Evolutionary conservation across 2,329 filamentous ascomycete genomes (phyloP).

Genomic region (Botrytis squamosa): DNA sequence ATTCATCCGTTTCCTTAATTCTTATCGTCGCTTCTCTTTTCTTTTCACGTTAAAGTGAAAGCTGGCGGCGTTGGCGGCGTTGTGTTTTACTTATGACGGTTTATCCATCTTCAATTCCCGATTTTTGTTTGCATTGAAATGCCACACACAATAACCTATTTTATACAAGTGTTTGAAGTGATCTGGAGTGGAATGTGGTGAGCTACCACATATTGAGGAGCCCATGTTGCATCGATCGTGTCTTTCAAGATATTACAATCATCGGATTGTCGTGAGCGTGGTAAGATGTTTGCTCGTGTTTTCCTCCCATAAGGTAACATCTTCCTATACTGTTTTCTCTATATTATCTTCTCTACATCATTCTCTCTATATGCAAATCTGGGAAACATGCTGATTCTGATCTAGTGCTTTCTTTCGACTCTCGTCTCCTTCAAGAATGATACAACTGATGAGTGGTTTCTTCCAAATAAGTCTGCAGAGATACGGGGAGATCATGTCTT

Average conservation of each 20-base stretch:
- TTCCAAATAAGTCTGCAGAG: neutral
- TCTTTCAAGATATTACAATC: neutral
- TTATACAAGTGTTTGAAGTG: no score
- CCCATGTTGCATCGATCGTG: neutral
- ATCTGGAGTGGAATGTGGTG: neutral
- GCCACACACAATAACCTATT: neutral
- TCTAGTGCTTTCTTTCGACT: neutral
- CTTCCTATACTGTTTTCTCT: neutral
- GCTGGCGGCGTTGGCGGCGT: neutral
- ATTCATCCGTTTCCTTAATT: neutral
- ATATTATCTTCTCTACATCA: neutral
- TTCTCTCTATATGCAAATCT: neutral
- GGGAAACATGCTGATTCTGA: neutral
- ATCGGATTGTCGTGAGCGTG: neutral
- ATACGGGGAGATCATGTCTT: no score
- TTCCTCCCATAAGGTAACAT: neutral
- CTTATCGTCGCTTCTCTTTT: neutral
- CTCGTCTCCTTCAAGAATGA: neutral
- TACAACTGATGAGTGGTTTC: neutral
- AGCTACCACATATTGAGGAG: neutral
- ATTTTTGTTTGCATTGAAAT: neutral
- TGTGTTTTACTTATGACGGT: neutral
- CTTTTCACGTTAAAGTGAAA: neutral
- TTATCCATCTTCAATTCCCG: neutral
- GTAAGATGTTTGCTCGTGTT: neutral